Percentiles rank a stretch among this genome's conserved stretches.
Evolutionary conservation across 2,329 filamentous ascomycete species (phyloP).

Genomic region (Septoria petroselini): DNA sequence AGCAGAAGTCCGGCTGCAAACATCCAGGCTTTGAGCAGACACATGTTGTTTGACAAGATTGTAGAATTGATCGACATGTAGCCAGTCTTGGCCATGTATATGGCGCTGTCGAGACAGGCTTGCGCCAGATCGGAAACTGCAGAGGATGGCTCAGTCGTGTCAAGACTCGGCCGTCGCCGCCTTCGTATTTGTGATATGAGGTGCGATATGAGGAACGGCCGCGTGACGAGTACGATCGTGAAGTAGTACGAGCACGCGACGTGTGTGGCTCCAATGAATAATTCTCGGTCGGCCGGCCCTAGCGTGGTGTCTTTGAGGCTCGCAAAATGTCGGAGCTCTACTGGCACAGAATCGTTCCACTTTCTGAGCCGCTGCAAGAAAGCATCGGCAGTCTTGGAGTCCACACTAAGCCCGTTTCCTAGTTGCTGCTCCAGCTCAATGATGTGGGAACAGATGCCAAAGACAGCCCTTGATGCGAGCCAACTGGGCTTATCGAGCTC

Average conservation of each 20-base stretch:
- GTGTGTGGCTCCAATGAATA: conserved; percentile 42
- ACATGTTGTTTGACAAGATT: conserved; percentile 55
- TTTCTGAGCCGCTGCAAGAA: conserved; percentile 23
- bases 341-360: conserved; percentile 25
- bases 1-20: conserved; percentile 58
- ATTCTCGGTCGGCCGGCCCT: conserved; percentile 22
- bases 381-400: conserved; percentile 20
- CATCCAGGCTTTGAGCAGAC: conserved; percentile 54
- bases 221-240: conserved; percentile 56
- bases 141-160: conserved; percentile 19
- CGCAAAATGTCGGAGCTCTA: conserved; percentile 27
- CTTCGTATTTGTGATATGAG: conserved; percentile 42
- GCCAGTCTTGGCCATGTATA: conserved; percentile 56
- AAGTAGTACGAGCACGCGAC: conserved; percentile 60
- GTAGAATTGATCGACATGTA: conserved; percentile 39
- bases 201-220: conserved; percentile 54
- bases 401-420: conserved; percentile 21
- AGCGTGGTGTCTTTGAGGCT: conserved; percentile 22
- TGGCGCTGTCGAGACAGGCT: conserved; percentile 56
- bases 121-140: conserved; percentile 44
- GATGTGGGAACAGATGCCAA: conserved; percentile 24
- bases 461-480: conserved; percentile 19
- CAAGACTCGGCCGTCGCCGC: conserved; percentile 17
- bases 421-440: conserved; percentile 26
- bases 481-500: conserved; percentile 18